Conservation (phyloP, 164 flowering plant genomes). For the Nymphaea colorata region DNA sequence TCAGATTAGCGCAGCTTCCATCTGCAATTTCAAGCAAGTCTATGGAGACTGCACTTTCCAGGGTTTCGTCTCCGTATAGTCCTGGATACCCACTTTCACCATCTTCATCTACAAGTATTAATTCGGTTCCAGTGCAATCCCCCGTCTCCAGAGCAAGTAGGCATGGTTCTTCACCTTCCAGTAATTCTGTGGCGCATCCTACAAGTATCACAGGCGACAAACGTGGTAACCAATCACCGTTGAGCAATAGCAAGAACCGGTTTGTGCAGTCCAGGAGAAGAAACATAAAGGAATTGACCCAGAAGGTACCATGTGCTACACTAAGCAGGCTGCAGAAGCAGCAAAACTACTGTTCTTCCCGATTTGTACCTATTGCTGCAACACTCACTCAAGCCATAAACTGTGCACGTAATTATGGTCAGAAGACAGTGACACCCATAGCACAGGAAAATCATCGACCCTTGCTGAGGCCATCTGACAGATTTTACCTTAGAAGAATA, state of each 20-base stretch:
- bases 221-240: slow-evolving; percentile 11
- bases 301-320: not conserved
- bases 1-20: slow-evolving; percentile 13
- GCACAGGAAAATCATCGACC: slow-evolving; percentile 4
- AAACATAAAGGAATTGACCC: not conserved
- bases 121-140: slow-evolving; percentile 5
- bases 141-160: slow-evolving; percentile 16
- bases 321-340: not conserved
- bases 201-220: slow-evolving; percentile 16
- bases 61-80: slow-evolving; percentile 5
- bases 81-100: slow-evolving; percentile 6
- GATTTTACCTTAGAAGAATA: slow-evolving; percentile 4
- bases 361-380: slow-evolving; percentile 17
- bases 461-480: slow-evolving; percentile 3
- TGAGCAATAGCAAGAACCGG: slow-evolving; percentile 13
- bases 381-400: slow-evolving; percentile 7
- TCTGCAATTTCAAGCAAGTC: slow-evolving; percentile 10
- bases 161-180: not conserved
- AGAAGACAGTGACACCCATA: slow-evolving; percentile 5
- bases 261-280: slow-evolving; percentile 4
- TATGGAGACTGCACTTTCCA: slow-evolving; percentile 11
- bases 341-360: slow-evolving; percentile 8
- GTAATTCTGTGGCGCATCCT: slow-evolving; percentile 19
- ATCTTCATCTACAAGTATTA: slow-evolving; percentile 3
- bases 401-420: slow-evolving; percentile 8